Conservation (phyloP, 306 rosid species). For the Casuarina glauca region DNA sequence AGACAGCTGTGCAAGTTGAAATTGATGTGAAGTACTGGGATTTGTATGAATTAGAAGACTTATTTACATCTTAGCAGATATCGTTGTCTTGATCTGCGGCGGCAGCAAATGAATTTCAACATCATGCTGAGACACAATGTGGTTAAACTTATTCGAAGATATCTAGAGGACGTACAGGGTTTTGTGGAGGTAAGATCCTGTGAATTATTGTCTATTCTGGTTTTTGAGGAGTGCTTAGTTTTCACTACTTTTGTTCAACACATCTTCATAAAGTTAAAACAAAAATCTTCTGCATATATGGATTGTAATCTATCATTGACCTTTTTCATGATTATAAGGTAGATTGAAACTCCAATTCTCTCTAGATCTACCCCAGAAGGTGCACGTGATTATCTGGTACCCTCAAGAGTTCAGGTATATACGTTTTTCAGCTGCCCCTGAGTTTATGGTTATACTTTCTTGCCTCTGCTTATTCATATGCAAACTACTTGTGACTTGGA, state of each 20-base stretch:
- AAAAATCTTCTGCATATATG: not conserved
- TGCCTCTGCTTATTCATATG: not conserved
- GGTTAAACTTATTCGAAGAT: slow-evolving; percentile 83
- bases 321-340: slow-evolving; percentile 68
- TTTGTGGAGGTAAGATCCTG: slow-evolving; percentile 85
- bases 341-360: slow-evolving; percentile 99
- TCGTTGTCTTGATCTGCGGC: slow-evolving; percentile 86
- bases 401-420: slow-evolving; percentile 94
- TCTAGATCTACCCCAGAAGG: slow-evolving; percentile 98
- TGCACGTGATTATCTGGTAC: slow-evolving; percentile 96
- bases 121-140: slow-evolving; percentile 82
- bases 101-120: slow-evolving; percentile 83
- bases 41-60: slow-evolving; percentile 25
- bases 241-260: not conserved
- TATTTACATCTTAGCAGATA: slow-evolving; percentile 50
- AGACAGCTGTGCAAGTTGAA: not conserved
- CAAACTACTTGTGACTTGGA: not conserved
- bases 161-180: slow-evolving; percentile 75
- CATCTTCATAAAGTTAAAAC: not conserved
- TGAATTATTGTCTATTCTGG: slow-evolving; percentile 3
- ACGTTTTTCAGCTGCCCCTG: slow-evolving; percentile 21
- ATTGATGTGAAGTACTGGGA: slow-evolving; percentile 8
- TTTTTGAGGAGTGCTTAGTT: not conserved
- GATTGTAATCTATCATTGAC: slow-evolving; percentile 36
- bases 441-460: slow-evolving; percentile 12